Conservation (phyloP, 768 basidiomycete genomes). For the Porpolomopsis calyptriformis region DNA sequence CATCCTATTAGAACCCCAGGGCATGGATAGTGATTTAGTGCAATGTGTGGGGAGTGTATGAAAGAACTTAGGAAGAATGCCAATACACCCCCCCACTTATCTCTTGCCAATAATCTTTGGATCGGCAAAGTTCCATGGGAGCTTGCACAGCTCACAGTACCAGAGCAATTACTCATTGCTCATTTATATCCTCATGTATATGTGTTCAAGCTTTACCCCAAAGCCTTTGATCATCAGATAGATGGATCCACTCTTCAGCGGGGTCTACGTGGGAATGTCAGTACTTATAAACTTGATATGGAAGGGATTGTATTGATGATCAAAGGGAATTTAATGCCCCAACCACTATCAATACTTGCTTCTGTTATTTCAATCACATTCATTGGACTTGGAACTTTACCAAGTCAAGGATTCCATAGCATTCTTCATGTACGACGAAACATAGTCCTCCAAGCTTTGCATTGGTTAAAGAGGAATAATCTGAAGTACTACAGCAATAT, state of each 20-base stretch:
- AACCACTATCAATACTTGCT: slow-evolving; percentile 7
- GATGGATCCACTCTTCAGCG: slow-evolving; percentile 9
- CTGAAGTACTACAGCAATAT: slow-evolving; percentile 16
- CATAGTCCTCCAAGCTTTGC: slow-evolving; percentile 17
- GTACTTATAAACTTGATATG: slow-evolving; percentile 18
- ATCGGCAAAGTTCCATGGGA: slow-evolving; percentile 22
- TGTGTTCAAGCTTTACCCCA: slow-evolving; percentile 29
- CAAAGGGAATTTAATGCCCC: slow-evolving; percentile 18
- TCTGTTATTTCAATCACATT: slow-evolving; percentile 20
- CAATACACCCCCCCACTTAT: not conserved
- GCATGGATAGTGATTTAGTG: not conserved
- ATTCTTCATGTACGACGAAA: slow-evolving; percentile 18
- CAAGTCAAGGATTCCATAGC: slow-evolving; percentile 11
- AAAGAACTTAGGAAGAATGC: not conserved
- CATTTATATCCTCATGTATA: slow-evolving; percentile 22
- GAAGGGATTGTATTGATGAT: slow-evolving; percentile 16
- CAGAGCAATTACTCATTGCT: slow-evolving; percentile 27
- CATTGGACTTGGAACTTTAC: slow-evolving; percentile 16
- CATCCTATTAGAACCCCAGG: not conserved
- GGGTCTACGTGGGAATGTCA: slow-evolving; percentile 25
- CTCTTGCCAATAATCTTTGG: slow-evolving; percentile 32
- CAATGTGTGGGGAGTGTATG: not conserved
- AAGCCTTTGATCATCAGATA: slow-evolving; percentile 6
- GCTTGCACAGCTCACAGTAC: slow-evolving; percentile 20
- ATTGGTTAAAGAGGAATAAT: slow-evolving; percentile 26